Percentiles rank a stretch among this genome's conserved stretches.
Evolutionary conservation across 345 rosid species (phyloP).

Genomic region (Camelina sativa): DNA sequence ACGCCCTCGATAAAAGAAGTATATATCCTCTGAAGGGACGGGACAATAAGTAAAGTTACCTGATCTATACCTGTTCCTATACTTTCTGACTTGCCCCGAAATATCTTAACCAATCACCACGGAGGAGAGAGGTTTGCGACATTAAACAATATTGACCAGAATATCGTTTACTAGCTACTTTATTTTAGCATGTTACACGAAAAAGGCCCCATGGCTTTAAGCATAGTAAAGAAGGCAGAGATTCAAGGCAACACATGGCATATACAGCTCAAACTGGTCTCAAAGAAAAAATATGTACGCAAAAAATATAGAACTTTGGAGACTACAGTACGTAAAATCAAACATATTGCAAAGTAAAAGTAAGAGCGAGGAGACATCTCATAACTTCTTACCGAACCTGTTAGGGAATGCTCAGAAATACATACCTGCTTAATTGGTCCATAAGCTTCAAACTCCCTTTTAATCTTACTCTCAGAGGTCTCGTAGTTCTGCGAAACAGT

Average conservation of each 20-base stretch:
- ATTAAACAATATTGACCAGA: constrained; percentile 30
- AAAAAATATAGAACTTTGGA: constrained; percentile 1
- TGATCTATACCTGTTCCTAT: constrained; percentile 49
- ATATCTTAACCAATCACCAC: constrained; percentile 44
- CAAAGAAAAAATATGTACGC: constrained; percentile 17
- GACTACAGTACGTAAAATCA: constrained; percentile 12
- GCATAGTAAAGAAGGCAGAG: constrained; percentile 18
- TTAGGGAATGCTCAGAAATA: constrained; percentile 59
- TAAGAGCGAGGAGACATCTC: constrained; percentile 37
- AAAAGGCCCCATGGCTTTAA: constrained; percentile 8
- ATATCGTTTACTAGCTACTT: constrained; percentile 23
- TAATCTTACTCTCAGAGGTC: constrained; percentile 94
- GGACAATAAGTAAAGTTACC: constrained; percentile 53
- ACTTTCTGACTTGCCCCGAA: constrained; percentile 49
- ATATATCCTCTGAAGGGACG: constrained; percentile 29
- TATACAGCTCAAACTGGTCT: constrained; percentile 7
- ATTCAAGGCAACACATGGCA: constrained; percentile 22
- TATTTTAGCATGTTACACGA: constrained; percentile 8
- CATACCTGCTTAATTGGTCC: constrained; percentile 99
- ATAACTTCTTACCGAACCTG: constrained; percentile 88
- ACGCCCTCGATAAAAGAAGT: constrained; percentile 22
- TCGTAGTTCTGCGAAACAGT: constrained; percentile 82
- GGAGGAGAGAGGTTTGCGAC: constrained; percentile 35
- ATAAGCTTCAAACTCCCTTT: constrained; percentile 99
- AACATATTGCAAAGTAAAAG: constrained; percentile 32